Evolutionary conservation across 805 yeast genomes (phyloP), one percentile per base, ranked within the genome.

Genomic region (Saccharomycopsis vini): DNA sequence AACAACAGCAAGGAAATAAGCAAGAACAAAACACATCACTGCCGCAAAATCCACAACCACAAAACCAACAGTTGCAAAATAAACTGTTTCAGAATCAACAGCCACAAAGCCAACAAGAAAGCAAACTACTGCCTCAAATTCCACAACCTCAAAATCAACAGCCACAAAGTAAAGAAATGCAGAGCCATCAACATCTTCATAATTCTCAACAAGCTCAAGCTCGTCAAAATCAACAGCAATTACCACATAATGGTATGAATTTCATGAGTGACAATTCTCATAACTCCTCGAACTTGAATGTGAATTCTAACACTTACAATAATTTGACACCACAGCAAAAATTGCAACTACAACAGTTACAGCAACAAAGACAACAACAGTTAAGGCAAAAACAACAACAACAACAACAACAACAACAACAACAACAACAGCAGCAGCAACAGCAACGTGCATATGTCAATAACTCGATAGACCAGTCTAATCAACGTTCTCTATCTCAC

Each of bases 311-410:
- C 19, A 31, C 6, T 15, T 6, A 31, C n/a, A 31, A 31, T 15
- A 13, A n/a, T 15, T 7, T 7, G 9, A 15, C 16, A 21, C 23
- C 5, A 34, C 38, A 19, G n/a, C 38, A 21, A 34, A 19, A 30
- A 30, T 15, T 10, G 16, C 15, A 34, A 34, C 38, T 10, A 12
- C 15, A 19, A 20, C 38, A 34, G 16, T 12, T 7, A 21, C 22
- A 34, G n/a, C 22, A 19, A 34, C 22, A 34, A 34, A 23, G 33
- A 28, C 23, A 34, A 12, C 24, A 33, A 20, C n/a, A 34, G 32
- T 16, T 9, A 34, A 19, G 29, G 46, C 34, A n/a, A 26, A 23
- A 28, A 7, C 32, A 26, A 32, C 40, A 38, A 33, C 40, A 20
- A 29, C 22, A 18, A 37, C 32, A 19, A 36, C 40, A 32, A 5